These are phyloP conservation scores for Suillus subluteus DNA, from an alignment of 768 basidiomycete species.

Conservation along the genomic window DNA sequence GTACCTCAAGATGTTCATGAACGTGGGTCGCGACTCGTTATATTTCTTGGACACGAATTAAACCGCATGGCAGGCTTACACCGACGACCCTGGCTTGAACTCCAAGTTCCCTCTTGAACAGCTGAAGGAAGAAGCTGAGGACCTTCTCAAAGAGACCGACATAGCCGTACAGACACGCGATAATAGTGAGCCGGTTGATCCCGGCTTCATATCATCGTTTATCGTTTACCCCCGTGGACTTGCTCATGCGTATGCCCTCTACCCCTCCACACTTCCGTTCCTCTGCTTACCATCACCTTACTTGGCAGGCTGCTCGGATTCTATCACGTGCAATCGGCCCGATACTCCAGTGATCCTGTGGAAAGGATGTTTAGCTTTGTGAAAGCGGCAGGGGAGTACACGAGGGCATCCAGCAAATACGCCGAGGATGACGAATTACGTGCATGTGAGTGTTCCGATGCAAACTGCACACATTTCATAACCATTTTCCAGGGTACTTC, in stretches of 20 bases:
- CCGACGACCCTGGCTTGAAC: slow-evolving; percentile 9
- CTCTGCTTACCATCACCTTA: background rate
- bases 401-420: slow-evolving; percentile 16
- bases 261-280: no score
- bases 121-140: slow-evolving; percentile 24
- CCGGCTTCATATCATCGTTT: slow-evolving; percentile 23
- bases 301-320: slow-evolving; percentile 5
- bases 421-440: slow-evolving; percentile 25
- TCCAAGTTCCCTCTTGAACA: slow-evolving; percentile 16
- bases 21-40: background rate
- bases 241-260: slow-evolving; percentile 20
- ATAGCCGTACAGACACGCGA: background rate
- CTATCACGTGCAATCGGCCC: slow-evolving; percentile 10
- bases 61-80: background rate
- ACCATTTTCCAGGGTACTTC: slow-evolving; percentile 11
- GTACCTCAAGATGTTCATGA: slow-evolving; percentile 15
- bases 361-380: background rate
- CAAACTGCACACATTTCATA: background rate
- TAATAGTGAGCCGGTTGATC: slow-evolving; percentile 3
- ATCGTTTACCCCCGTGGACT: slow-evolving; percentile 17
- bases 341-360: background rate
- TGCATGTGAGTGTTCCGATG: slow-evolving; percentile 15
- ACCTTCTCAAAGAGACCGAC: slow-evolving; percentile 17
- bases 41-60: background rate
- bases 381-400: slow-evolving; percentile 16